These are phyloP conservation scores for Hansenula anomala DNA, from an alignment of 1,139 yeast genomes.

Conservation along the genomic window DNA sequence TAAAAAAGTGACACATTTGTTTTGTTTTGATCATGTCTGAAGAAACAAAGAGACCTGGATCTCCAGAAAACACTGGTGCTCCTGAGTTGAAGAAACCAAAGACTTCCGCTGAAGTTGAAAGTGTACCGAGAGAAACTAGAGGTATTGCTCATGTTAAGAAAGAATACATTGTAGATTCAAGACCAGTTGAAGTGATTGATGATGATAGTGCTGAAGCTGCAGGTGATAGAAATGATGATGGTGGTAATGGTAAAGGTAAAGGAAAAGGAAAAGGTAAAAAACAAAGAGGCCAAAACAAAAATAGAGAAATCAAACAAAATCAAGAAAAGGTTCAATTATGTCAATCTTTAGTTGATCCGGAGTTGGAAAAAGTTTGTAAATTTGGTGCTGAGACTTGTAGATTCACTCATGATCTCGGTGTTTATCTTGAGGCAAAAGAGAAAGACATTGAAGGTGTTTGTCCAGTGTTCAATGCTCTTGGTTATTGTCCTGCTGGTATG, in stretches of 20 bases:
- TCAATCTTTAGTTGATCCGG: slow-evolving; percentile 51
- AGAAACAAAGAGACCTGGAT: slow-evolving; percentile 15
- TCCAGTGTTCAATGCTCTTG: slow-evolving; percentile 79
- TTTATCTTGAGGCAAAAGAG: slow-evolving; percentile 61
- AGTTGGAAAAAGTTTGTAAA: slow-evolving; percentile 43
- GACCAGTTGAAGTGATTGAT: slow-evolving; percentile 14
- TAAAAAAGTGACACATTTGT: neutral
- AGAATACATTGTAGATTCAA: slow-evolving; percentile 42
- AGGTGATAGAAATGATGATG: slow-evolving; percentile 25
- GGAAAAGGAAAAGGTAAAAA: slow-evolving; percentile 43
- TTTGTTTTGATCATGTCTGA: neutral
- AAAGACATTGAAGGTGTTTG: slow-evolving; percentile 70
- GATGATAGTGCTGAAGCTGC: slow-evolving; percentile 30
- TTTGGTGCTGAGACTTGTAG: slow-evolving; percentile 73
- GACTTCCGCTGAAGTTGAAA: no score
- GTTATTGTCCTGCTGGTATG: slow-evolving; percentile 88
- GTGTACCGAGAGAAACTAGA: slow-evolving; percentile 21
- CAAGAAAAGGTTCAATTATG: slow-evolving; percentile 69
- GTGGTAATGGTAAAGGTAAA: slow-evolving; percentile 37
- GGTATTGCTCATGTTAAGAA: slow-evolving; percentile 68
- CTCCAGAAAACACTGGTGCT: slow-evolving; percentile 5
- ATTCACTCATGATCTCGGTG: slow-evolving; percentile 67
- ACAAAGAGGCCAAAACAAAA: slow-evolving; percentile 83
- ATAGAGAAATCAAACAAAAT: slow-evolving; percentile 70
- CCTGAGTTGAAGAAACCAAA: slow-evolving; percentile 2